These are phyloP conservation scores for Apiotrichum veenhuisii DNA, from an alignment of 1,284 basidiomycete species.

Conservation along the genomic window DNA sequence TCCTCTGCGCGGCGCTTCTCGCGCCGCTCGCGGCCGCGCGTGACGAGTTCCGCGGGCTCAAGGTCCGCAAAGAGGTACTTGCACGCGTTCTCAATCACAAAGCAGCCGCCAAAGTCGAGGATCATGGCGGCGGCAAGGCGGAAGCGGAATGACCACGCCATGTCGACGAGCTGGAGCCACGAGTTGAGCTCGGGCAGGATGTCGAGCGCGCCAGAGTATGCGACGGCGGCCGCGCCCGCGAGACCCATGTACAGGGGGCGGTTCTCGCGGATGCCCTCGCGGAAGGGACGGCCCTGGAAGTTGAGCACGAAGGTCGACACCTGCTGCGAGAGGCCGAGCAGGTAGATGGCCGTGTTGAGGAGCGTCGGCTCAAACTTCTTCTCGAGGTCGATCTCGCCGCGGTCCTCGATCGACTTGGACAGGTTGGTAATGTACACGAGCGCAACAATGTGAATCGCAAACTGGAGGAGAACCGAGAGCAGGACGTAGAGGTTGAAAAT, in stretches of 20 bases:
- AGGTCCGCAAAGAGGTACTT: constrained; percentile 85
- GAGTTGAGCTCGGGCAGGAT: constrained; percentile 91
- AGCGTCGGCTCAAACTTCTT: constrained; percentile 91
- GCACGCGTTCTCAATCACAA: constrained; percentile 73
- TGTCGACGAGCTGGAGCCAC: constrained; percentile 95
- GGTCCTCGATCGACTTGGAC: constrained; percentile 68
- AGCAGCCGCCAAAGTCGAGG: constrained; percentile 84
- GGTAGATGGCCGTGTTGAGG: constrained; percentile 90
- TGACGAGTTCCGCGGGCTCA: constrained; percentile 79
- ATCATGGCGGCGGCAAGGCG: constrained; percentile 75
- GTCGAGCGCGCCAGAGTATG: constrained; percentile 88
- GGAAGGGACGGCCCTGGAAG: constrained; percentile 94
- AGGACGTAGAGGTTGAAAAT: constrained; percentile 95
- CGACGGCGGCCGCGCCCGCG: constrained; percentile 77
- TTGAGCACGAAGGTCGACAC: constrained; percentile 96
- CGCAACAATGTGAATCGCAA: constrained; percentile 81
- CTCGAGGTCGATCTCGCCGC: constrained; percentile 80
- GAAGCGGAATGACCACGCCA: constrained; percentile 78
- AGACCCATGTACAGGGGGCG: constrained; percentile 85
- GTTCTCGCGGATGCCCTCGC: constrained; percentile 92
- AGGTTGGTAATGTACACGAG: constrained; percentile 87
- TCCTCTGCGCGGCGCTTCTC: constrained; percentile 52
- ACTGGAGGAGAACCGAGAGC: constrained; percentile 82
- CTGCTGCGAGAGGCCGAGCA: constrained; percentile 87
- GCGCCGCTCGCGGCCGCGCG: constrained; percentile 71